Evolutionary conservation across 1,284 basidiomycete genomes (phyloP).

Genomic region (Naganishia sp.): DNA sequence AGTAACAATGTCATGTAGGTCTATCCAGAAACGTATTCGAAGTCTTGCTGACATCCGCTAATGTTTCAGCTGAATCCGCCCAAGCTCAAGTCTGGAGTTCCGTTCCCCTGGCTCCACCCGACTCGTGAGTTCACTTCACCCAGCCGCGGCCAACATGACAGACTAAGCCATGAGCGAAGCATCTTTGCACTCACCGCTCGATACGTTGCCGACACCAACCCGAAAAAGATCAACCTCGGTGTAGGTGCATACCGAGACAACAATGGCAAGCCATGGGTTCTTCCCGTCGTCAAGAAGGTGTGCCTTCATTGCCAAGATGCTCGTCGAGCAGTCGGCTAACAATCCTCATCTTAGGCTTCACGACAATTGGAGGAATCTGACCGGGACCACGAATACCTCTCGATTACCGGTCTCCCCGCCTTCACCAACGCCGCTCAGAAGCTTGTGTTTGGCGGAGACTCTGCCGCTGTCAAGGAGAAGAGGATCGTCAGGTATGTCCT

Average conservation of each 20-base stretch:
- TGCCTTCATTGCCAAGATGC: background rate
- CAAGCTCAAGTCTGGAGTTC: constrained; percentile 27
- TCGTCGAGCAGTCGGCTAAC: constrained; percentile 1
- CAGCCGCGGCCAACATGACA: background rate
- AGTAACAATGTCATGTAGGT: constrained; percentile 14
- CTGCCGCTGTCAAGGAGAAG: constrained; percentile 68
- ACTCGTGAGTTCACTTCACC: constrained; percentile 59
- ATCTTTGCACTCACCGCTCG: constrained; percentile 91
- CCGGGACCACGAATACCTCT: constrained; percentile 91
- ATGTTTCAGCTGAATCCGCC: constrained; percentile 4
- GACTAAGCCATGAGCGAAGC: constrained; percentile 53
- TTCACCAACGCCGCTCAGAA: constrained; percentile 78
- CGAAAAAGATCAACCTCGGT: constrained; percentile 87
- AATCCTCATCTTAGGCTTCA: constrained; percentile 2
- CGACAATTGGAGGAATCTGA: constrained; percentile 38
- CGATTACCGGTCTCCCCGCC: constrained; percentile 82
- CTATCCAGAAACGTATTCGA: background rate
- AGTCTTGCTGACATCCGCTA: background rate
- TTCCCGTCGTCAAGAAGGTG: constrained; percentile 51
- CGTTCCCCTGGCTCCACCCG: constrained; percentile 77
- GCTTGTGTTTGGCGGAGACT: constrained; percentile 74
- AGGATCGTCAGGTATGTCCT: constrained; percentile 58
- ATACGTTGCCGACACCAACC: constrained; percentile 78
- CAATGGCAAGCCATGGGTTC: constrained; percentile 54
- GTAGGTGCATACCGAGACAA: constrained; percentile 56